These are phyloP conservation scores for Trametes coccinea DNA, from an alignment of 768 basidiomycete species.

Conservation along the genomic window DNA sequence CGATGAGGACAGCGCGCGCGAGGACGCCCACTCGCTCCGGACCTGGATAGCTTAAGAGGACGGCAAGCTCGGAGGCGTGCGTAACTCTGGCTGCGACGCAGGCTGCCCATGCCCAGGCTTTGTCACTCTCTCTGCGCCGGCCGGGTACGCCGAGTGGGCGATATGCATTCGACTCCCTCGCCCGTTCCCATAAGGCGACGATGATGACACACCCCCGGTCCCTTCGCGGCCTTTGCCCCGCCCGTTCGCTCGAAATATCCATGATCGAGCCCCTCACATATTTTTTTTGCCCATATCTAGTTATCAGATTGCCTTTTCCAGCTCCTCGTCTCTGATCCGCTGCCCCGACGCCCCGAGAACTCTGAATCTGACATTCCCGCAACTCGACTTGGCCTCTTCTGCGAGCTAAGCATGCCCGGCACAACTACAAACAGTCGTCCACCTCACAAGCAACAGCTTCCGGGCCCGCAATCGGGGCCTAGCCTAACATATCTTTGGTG, in stretches of 20 bases:
- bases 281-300: neutral
- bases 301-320: neutral
- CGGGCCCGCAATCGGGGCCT: no score
- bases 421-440: no score
- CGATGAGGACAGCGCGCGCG: neutral
- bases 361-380: neutral
- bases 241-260: neutral
- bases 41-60: neutral
- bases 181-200: no score
- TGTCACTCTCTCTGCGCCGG: neutral
- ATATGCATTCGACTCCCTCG: neutral
- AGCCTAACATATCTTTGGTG: no score
- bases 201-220: neutral
- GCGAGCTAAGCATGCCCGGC: no score
- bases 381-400: no score
- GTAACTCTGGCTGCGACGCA: neutral
- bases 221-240: neutral
- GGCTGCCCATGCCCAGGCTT: neutral
- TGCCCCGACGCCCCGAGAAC: neutral
- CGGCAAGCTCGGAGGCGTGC: neutral
- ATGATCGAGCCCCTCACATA: neutral
- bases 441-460: no score
- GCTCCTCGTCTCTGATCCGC: slow-evolving; percentile 1
- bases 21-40: neutral
- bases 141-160: neutral